A percentile compares a stretch with the other conserved stretches of the same genome.
These are phyloP conservation scores for Mycena albidolilacea DNA, from an alignment of 768 basidiomycete species.

Conservation along the genomic window DNA sequence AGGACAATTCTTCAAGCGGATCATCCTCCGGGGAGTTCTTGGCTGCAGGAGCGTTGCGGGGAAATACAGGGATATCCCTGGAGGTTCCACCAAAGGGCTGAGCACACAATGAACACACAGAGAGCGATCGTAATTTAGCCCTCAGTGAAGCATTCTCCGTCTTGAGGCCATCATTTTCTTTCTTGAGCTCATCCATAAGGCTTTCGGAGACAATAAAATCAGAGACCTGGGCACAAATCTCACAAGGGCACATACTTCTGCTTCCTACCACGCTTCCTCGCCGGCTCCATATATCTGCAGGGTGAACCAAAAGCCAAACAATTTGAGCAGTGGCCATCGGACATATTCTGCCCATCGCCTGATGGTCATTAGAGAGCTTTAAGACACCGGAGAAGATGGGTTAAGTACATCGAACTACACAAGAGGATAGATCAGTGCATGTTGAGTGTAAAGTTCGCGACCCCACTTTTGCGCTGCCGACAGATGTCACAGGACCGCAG, in stretches of 20 bases:
- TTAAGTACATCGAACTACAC: not conserved
- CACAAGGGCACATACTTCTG: not conserved
- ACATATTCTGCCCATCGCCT: not conserved
- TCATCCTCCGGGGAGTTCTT: not conserved
- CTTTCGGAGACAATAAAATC: not conserved
- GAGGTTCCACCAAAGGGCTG: not conserved
- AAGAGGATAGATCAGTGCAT: not conserved
- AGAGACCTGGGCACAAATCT: not conserved
- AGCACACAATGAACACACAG: constrained; percentile 16
- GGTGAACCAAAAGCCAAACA: not conserved
- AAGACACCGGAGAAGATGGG: not conserved
- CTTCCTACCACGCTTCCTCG: not conserved
- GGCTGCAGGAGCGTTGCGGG: no score
- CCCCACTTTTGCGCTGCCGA: not conserved
- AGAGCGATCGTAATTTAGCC: constrained; percentile 10
- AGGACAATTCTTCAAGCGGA: not conserved
- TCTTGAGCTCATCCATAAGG: not conserved
- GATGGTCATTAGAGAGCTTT: not conserved
- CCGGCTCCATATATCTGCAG: not conserved
- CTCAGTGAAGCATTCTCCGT: constrained; percentile 4
- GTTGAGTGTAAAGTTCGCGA: not conserved
- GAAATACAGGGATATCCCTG: not conserved
- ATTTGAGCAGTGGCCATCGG: not conserved
- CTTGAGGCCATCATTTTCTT: constrained; percentile 4
- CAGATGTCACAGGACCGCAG: not conserved